Evolutionary conservation across 208 protist genomes (phyloP).

Genomic region (Baffinella frigidus): DNA sequence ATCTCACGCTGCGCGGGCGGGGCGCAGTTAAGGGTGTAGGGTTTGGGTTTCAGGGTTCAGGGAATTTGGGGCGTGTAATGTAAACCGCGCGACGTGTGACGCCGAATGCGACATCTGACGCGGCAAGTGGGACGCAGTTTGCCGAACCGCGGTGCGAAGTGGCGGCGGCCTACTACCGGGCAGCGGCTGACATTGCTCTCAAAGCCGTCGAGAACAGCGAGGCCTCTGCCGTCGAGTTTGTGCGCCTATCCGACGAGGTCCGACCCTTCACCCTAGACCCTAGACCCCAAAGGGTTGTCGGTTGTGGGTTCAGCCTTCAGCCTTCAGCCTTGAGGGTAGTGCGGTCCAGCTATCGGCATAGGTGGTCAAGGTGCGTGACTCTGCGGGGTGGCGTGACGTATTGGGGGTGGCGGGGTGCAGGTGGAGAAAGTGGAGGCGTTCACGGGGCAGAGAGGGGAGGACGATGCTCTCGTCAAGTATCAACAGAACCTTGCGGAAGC

Average conservation of each 20-base stretch:
- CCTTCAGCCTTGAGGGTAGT: background rate
- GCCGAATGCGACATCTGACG: no score
- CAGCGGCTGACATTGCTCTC: background rate
- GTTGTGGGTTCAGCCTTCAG: background rate
- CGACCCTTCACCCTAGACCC: background rate
- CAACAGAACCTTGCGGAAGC: background rate
- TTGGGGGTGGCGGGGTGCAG: background rate
- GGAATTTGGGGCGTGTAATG: no score
- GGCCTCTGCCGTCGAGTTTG: conserved; percentile 11
- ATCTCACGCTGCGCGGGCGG: no score
- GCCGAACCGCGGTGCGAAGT: background rate
- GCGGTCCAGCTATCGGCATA: no score
- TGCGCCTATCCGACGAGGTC: conserved; percentile 44
- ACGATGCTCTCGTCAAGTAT: background rate
- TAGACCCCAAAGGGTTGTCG: background rate
- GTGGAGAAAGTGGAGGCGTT: conserved; percentile 2
- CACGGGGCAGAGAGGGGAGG: conserved; percentile 42
- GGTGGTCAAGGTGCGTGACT: background rate
- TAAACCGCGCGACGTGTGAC: no score
- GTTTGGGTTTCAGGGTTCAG: no score
- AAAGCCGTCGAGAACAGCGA: background rate
- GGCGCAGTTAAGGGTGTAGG: no score
- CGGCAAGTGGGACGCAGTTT: no score
- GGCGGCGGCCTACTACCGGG: conserved; percentile 42
- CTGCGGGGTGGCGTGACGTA: background rate